These are phyloP conservation scores for Fagus crenata DNA, from an alignment of 306 rosid species.

Conservation along the genomic window DNA sequence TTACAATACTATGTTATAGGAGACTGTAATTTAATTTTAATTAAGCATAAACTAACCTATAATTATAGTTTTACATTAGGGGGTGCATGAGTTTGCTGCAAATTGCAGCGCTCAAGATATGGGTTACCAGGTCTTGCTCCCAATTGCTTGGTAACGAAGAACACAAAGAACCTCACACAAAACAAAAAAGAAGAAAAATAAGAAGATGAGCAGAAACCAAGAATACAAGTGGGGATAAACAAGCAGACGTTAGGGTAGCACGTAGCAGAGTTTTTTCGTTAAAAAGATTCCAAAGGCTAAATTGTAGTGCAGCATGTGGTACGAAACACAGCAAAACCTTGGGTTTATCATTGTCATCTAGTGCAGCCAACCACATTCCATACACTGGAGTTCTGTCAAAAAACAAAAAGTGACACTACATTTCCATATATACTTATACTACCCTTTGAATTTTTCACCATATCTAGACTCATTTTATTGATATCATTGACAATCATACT, in stretches of 20 bases:
- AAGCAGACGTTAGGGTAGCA: not conserved
- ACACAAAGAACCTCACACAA: too few relatives aligned
- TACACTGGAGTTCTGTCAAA: not conserved
- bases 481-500: too few relatives aligned
- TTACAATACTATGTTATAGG: too few relatives aligned
- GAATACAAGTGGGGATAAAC: not conserved
- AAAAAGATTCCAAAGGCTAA: not conserved
- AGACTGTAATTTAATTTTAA: too few relatives aligned
- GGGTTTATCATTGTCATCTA: slow-evolving; percentile 1
- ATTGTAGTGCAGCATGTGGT: slow-evolving; percentile 1
- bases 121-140: too few relatives aligned
- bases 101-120: too few relatives aligned
- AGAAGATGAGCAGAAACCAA: not conserved
- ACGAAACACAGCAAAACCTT: not conserved
- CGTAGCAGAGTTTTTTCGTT: not conserved
- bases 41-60: too few relatives aligned
- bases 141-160: not conserved
- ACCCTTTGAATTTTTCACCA: too few relatives aligned
- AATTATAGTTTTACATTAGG: too few relatives aligned
- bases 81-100: too few relatives aligned
- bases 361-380: slow-evolving; percentile 1
- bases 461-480: too few relatives aligned
- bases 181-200: not conserved
- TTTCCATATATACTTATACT: too few relatives aligned
- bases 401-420: not conserved